These are phyloP conservation scores for Didymella pomorum DNA, from an alignment of 2,329 filamentous ascomycete genomes.

Conservation along the genomic window DNA sequence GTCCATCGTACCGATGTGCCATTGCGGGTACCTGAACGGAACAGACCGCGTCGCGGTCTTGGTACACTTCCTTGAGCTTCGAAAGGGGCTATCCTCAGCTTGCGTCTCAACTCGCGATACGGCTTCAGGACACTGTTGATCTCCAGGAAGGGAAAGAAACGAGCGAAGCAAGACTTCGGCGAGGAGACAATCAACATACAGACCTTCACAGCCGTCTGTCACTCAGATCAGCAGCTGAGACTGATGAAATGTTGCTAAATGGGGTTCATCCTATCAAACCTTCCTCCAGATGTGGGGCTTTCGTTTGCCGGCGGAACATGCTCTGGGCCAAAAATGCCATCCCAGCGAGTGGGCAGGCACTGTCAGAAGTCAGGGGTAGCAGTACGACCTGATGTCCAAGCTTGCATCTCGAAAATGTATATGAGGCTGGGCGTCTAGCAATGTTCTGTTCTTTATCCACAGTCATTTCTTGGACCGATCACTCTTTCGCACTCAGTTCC, in stretches of 20 bases:
- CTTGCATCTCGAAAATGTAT: slow-evolving; percentile 9
- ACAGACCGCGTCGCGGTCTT: slow-evolving; percentile 3
- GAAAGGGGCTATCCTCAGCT: not conserved
- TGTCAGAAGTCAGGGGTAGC: slow-evolving; percentile 15
- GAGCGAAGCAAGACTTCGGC: not conserved
- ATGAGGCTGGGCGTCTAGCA: slow-evolving; percentile 11
- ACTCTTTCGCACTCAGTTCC: slow-evolving; percentile 30
- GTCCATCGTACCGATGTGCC: slow-evolving; percentile 4
- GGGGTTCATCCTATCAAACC: slow-evolving; percentile 6
- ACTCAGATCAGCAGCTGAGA: not conserved
- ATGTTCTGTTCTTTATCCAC: slow-evolving; percentile 18
- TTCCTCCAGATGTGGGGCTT: slow-evolving; percentile 4
- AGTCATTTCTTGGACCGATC: slow-evolving; percentile 26
- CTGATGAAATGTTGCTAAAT: slow-evolving; percentile 3
- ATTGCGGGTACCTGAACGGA: slow-evolving; percentile 15
- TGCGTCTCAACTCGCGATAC: not conserved
- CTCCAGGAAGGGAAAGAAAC: not conserved
- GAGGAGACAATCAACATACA: not conserved
- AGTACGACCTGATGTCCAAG: slow-evolving; percentile 10
- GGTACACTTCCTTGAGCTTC: not conserved
- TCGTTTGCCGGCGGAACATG: slow-evolving; percentile 6
- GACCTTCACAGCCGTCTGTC: not conserved
- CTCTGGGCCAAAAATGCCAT: slow-evolving; percentile 7
- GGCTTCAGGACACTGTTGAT: not conserved
- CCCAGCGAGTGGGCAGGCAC: not conserved